Conservation (phyloP, 805 yeast genomes). For the Candida anglica region DNA sequence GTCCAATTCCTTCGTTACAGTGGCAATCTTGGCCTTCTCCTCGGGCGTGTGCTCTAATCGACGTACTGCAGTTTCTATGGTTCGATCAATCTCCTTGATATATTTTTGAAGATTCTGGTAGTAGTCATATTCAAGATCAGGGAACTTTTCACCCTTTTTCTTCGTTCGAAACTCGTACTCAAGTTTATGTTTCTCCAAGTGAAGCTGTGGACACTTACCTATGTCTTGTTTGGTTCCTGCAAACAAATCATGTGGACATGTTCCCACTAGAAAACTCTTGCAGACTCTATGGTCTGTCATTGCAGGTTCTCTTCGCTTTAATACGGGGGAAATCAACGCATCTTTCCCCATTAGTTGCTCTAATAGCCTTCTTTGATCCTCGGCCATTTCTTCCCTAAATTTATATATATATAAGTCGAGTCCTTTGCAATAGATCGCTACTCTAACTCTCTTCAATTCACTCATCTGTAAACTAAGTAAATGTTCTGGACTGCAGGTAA, state of each 20-base stretch:
- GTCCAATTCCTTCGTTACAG: conserved; percentile 55
- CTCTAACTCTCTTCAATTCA: too few species aligned
- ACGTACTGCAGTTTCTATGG: conserved; percentile 58
- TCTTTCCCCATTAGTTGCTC: conserved; percentile 81
- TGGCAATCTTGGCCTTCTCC: conserved; percentile 57
- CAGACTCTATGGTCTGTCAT: conserved; percentile 56
- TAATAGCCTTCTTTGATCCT: conserved; percentile 69
- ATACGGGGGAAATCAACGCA: conserved; percentile 31
- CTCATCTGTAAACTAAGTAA: too few species aligned
- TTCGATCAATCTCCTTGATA: conserved; percentile 62
- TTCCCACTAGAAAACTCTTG: conserved; percentile 76
- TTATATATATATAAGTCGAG: too few species aligned
- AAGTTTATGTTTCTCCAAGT: conserved; percentile 67
- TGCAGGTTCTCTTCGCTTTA: conserved; percentile 34
- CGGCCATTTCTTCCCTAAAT: conserved; percentile 35
- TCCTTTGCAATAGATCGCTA: too few species aligned
- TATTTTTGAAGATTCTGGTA: conserved; percentile 48
- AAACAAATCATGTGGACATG: conserved; percentile 82
- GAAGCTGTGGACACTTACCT: conserved; percentile 76
- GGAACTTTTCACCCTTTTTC: conserved; percentile 41
- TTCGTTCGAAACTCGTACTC: conserved; percentile 56
- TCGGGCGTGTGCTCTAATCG: conserved; percentile 71
- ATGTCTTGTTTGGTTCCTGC: conserved; percentile 77
- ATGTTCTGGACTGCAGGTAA: too few species aligned
- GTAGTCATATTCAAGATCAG: conserved; percentile 49